phyloP scores from a whole-genome alignment of 2,329 filamentous ascomycete genomes.

The Fusarium luffae region DNA sequence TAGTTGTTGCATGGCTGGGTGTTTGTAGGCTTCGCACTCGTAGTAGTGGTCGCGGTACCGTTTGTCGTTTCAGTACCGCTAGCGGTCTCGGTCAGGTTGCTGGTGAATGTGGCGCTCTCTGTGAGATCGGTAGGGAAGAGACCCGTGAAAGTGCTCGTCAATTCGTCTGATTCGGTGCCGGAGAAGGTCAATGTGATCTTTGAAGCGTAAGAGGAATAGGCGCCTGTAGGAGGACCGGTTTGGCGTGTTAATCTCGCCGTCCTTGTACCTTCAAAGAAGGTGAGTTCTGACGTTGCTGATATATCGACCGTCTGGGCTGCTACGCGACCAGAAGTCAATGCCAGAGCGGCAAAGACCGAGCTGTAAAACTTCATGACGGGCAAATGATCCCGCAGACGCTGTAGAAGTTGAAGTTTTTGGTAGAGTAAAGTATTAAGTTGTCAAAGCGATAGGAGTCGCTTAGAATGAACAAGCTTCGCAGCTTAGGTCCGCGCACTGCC shows the following conservation, averaged over 20 bases:
- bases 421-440: constrained; percentile 4
- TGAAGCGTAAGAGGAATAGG: constrained; percentile 43
- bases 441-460: constrained; percentile 16
- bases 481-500: constrained; percentile 6
- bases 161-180: constrained; percentile 38
- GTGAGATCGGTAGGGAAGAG: constrained; percentile 52
- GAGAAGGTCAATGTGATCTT: constrained; percentile 39
- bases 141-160: constrained; percentile 59
- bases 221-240: constrained; percentile 46
- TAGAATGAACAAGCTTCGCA: constrained; percentile 20
- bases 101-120: constrained; percentile 45
- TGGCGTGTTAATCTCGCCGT: constrained; percentile 53
- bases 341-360: constrained; percentile 40
- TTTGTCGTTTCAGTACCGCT: constrained; percentile 50
- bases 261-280: constrained; percentile 53
- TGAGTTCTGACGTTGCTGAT: constrained; percentile 49
- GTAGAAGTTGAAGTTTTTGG: background rate
- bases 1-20: constrained; percentile 85
- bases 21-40: constrained; percentile 64
- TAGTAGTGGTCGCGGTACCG: constrained; percentile 47
- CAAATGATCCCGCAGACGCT: background rate
- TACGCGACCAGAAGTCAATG: constrained; percentile 39
- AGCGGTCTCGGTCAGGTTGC: constrained; percentile 55
- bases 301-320: constrained; percentile 47
- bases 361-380: constrained; percentile 42